Base-by-base conservation (phyloP, 352 stramenopile genomes). In the Globisporangium abappressorium region DNA sequence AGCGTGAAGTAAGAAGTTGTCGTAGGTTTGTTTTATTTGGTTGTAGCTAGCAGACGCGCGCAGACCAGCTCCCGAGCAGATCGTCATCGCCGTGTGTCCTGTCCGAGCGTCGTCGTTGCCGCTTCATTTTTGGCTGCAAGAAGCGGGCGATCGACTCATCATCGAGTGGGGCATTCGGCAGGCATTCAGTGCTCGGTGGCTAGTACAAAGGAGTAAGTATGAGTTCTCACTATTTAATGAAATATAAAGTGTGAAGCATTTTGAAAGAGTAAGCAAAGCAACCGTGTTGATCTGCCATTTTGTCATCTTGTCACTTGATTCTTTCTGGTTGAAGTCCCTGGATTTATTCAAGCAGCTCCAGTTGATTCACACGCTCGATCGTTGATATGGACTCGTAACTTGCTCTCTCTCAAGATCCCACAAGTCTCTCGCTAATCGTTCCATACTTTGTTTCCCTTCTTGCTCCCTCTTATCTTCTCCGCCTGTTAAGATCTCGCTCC, bases 1-100 rank as follows among this genome's bases (percentile, higher is more conserved):
- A 22, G 36, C 26, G 43, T 55, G 58, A 56, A 30, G 36, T 36
- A 55, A 64, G 58, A 55, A 64, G 58, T 55, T 55, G 58, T 64
- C 59, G 55, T 46, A 61, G 55, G 30, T n/a, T 57, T 26, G 15
- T 61, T 61, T 61, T 61, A 41, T 61, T 41, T 58, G 20, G 30
- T 58, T 58, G 18, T 38, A 38, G 30, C 36, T 43, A 18, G 36
- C 36, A 43, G 36, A 43, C 36, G 36, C 36, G 36, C 36, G 36
- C 36, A 43, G 36, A 43, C 36, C 36, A 43, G 36, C 36, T 11
- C 36, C 2, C 11, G 36, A 43, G 36, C 36, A 43, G 36, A 33
- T 5, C 30, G 30, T 33, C 36, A 18, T 43, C 36, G 36, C 12
- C 15, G 36, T 43, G 2, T 43, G 36, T 43, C 36, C 36, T 43